Evolutionary conservation across 1,284 basidiomycete genomes (phyloP), one percentile per base, ranked within the genome.

Genomic region (Farysia itapuensis): DNA sequence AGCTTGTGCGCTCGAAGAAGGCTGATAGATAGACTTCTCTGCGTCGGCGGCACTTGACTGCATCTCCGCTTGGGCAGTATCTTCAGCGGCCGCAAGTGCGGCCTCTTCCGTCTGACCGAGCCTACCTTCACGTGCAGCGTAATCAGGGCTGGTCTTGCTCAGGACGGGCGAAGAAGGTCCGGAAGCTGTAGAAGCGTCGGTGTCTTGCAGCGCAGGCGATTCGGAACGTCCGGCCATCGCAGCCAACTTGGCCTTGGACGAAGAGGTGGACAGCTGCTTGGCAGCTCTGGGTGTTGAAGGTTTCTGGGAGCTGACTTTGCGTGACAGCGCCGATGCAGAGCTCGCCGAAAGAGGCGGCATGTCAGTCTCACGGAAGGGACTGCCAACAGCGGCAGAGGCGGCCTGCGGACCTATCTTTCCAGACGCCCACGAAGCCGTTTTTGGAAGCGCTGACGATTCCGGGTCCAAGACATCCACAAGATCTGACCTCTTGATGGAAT

Each of bases 1-100:
- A 2, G 87, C 88, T 64, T 87, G 86, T 0, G 88, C 89, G 33
- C 87, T 86, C 12, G 81, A 86, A 0, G 90, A 90, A 79, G 90
- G 88, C 72, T 90, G 89, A 77, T 92, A 93, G 3, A 85, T 82
- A 20, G 85, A 50, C 43, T 45, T 41, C 56, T 68, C 9, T 21
- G 6, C 81, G 32, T 88, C 48, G 22, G 46, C 46, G 50, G 45
- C 49, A 15, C 20, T 16, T 76, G 80, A 52, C 3, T 63, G 56
- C 11, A 67, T 31, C 44, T 9, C 31, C 18, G 31, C 31, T 13
- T 9, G 12, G 8, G 31, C 31, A 9, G 11, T 9, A 33, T 11
- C 8, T 19, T 9, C 12, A 19, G 31, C 9, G 9, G 11, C 26
- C n/a, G 9, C n/a, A 19, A 16, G 13, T 16, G 18, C 8, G 31